Base-by-base conservation (phyloP, 2,329 filamentous ascomycete species). In the Tolypocladium inflatum region DNA sequence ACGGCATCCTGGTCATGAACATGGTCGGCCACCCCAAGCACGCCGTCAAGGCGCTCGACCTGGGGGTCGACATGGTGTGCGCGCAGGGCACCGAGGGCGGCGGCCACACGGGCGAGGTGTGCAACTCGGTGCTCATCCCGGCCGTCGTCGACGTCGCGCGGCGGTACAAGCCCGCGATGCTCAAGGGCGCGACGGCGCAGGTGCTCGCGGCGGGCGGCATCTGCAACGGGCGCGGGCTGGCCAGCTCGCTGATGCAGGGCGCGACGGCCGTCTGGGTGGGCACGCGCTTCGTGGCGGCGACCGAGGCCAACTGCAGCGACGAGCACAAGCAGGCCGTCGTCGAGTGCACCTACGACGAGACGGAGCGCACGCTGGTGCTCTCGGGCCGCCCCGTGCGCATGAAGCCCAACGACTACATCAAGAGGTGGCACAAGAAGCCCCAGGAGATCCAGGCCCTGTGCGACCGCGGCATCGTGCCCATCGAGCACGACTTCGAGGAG, bases 21-120 rank as follows among this genome's bases (percentile, higher is more conserved):
- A 97, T 97, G 92, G 91, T 97, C 23, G 93, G 93, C 0, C 89
- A 92, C 66, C 92, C 93, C 2, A 91, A 88, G 70, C 93, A 97
- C 71, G 92, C 92, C 1, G 83, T 87, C 70, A 97, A 97, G 76
- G 92, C 92, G 2, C 78, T 97, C 4, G 84, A 91, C 55, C 83
- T 87, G 0, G 93, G 93, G 50, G 91, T 96, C 11, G 93, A 97
- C 73, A 87, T 97, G 63, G 82, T 97, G 7, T 96, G 91, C 70
- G 87, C 92, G 2, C 93, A 97, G 76, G 93, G 93, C 53, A 91
- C 91, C 55, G 93, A 97, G 73, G 93, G 92, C 2, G 93, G 93
- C 21, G 93, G 92, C 0, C 93, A 97, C 74, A 97, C 93, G 1
- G 92, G 92, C 37, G 88, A 94, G 60, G 85, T 96, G 51, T 86